Evolutionary conservation across 108 stramenopile genomes (phyloP).

Genomic region (Conticribra guillardii): DNA sequence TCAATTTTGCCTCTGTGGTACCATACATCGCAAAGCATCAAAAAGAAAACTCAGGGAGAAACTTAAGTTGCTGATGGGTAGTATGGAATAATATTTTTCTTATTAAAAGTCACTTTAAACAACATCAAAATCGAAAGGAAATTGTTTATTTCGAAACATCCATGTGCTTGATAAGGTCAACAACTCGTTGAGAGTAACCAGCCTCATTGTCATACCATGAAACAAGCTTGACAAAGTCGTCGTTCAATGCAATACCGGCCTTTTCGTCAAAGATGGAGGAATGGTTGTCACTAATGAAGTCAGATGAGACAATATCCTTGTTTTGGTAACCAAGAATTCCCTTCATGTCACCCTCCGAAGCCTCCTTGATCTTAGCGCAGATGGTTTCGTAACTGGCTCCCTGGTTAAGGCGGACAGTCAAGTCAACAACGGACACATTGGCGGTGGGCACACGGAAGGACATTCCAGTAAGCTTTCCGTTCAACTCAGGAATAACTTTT

Average conservation of each 20-base stretch:
- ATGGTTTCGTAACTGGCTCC: conserved; percentile 94
- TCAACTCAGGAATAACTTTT: conserved; percentile 95
- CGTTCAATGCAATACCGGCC: conserved; percentile 96
- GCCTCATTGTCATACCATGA: conserved; percentile 98
- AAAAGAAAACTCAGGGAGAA: too few species aligned
- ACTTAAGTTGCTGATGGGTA: too few species aligned
- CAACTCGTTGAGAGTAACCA: conserved; percentile 92
- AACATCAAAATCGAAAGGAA: too few species aligned
- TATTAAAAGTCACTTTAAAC: too few species aligned
- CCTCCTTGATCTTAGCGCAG: conserved; percentile 92
- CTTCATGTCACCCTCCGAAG: conserved; percentile 92
- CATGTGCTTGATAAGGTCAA: conserved; percentile 97
- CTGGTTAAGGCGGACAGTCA: conserved; percentile 91
- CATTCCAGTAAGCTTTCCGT: conserved; percentile 99
- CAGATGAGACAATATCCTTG: conserved; percentile 93
- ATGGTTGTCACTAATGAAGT: conserved; percentile 91
- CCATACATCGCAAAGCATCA: too few species aligned
- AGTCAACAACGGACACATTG: conserved; percentile 97
- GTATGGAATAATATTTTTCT: too few species aligned
- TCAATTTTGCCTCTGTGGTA: too few species aligned
- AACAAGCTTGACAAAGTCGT: conserved; percentile 98
- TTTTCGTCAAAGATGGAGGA: conserved; percentile 97
- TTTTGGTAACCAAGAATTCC: conserved; percentile 96
- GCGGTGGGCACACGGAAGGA: conserved; percentile 98
- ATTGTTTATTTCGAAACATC: conserved; percentile 76